Base-by-base conservation (phyloP, 495 filamentous ascomycete genomes). In the Aspergillus sclerotioniger region DNA sequence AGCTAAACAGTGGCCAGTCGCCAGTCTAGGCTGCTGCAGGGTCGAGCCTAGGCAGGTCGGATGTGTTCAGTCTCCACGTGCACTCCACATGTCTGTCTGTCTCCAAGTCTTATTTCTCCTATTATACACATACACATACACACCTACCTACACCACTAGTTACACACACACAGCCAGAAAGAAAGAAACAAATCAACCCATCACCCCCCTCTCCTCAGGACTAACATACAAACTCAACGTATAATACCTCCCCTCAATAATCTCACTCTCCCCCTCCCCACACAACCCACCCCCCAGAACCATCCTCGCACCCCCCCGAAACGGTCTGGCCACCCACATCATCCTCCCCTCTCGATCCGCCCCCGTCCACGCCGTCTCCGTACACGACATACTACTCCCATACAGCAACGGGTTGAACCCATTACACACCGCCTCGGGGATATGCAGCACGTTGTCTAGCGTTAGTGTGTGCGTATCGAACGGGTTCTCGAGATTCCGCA, bases 401-500 rank as follows among this genome's bases (percentile, higher is more conserved):
- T 57, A 48, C 41, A 63, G 54, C 45, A 68, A 16, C 45, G 64
- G 62, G 43, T 65, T 68, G 31, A 71, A 71, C 8, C 68, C 68
- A 54, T 71, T 71, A 35, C 68, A 71, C 9, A 69, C 47, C 0
- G 68, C 68, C 16, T 63, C 62, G 4, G 68, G 66, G 53, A 69
- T 66, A 56, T 69, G 68, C 54, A 71, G 64, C 49, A 71, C 68
- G 44, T 63, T 58, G 13, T 71, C 60, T 8, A 71, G 54, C n/a
- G 60, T 57, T 13, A 71, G 51, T 3, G 33, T 49, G 9, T 60
- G 51, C 12, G 54, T 45, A 1, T 31, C 46, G 25, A 43, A 41
- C 16, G 58, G 50, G 17, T 61, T 58, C 13, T 33, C 37, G 6
- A 21, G 51, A 4, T 51, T 54, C 0, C 45, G 32, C 9, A 52